phyloP scores from a whole-genome alignment of 805 yeast genomes.

The Pichia gijzeniarum region DNA sequence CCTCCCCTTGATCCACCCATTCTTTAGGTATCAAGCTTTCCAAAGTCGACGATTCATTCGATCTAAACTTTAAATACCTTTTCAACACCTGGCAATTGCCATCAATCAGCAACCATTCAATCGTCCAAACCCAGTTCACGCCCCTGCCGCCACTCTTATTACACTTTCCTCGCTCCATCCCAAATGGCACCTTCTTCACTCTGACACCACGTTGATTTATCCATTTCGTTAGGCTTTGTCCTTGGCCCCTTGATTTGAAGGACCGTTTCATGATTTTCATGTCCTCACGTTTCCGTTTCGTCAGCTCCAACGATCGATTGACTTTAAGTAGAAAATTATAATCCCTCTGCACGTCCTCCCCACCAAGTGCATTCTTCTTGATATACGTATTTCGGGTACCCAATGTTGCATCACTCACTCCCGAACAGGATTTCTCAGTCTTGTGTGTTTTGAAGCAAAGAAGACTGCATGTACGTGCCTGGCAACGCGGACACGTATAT shows the following conservation, averaged over 20 bases:
- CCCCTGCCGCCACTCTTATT: constrained; percentile 55
- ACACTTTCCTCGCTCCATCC: constrained; percentile 59
- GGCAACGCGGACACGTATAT: constrained; percentile 81
- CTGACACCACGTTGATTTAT: constrained; percentile 49
- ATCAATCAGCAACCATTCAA: constrained; percentile 57
- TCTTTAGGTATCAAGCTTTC: constrained; percentile 36
- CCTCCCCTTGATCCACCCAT: constrained; percentile 9
- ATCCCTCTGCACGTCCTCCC: constrained; percentile 65
- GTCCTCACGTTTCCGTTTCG: constrained; percentile 4
- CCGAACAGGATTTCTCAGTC: constrained; percentile 54
- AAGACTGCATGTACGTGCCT: constrained; percentile 57
- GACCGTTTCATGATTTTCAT: constrained; percentile 15
- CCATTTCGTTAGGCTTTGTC: constrained; percentile 29
- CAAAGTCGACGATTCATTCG: constrained; percentile 33
- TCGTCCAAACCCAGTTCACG: constrained; percentile 64
- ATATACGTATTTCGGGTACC: constrained; percentile 46
- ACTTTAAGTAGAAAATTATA: constrained; percentile 64
- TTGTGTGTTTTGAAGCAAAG: constrained; percentile 71
- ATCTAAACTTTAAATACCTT: constrained; percentile 32
- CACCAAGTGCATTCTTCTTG: constrained; percentile 39
- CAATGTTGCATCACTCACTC: constrained; percentile 41
- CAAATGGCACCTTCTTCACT: constrained; percentile 56
- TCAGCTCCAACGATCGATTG: constrained; percentile 28
- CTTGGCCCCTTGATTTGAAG: too few species aligned
- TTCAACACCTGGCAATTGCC: constrained; percentile 14